A percentile compares a stretch with the other conserved stretches of the same genome.
Conservation (phyloP, 306 rosid genomes). For the Glycine soja region DNA sequence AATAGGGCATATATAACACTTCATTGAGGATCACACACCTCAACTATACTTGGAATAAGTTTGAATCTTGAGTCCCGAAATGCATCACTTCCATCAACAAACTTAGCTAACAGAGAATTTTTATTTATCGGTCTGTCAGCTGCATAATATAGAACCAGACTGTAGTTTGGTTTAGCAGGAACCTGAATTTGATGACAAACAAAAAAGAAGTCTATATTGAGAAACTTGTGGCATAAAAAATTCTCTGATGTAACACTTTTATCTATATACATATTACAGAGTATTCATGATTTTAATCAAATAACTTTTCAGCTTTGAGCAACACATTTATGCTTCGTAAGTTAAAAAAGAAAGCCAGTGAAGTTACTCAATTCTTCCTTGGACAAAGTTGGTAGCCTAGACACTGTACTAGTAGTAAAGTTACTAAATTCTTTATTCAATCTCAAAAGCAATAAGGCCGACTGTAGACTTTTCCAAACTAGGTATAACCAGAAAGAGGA, state of each 20-base stretch:
- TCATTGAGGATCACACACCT: conserved; percentile 61
- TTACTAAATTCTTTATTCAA: conserved; percentile 11
- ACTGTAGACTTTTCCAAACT: neutral
- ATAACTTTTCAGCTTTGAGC: conserved; percentile 5
- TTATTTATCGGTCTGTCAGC: conserved; percentile 81
- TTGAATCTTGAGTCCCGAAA: conserved; percentile 90
- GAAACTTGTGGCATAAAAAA: conserved; percentile 29
- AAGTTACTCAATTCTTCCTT: conserved; percentile 9
- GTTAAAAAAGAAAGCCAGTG: neutral
- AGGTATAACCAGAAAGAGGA: neutral
- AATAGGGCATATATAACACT: conserved; percentile 31
- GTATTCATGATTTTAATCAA: neutral
- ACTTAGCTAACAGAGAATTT: conserved; percentile 80
- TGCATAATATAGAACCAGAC: conserved; percentile 86
- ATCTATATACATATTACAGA: conserved; percentile 7
- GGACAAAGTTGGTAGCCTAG: conserved; percentile 1
- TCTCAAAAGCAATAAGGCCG: neutral
- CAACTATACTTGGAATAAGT: conserved; percentile 94
- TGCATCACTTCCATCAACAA: conserved; percentile 78
- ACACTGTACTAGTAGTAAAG: conserved; percentile 3
- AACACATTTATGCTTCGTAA: neutral
- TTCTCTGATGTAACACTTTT: conserved; percentile 9
- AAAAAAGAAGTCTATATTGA: conserved; percentile 8
- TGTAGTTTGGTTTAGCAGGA: conserved; percentile 96
- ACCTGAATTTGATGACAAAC: conserved; percentile 61